These are phyloP conservation scores for Candida awuae DNA, from an alignment of 805 yeast species.

Conservation along the genomic window DNA sequence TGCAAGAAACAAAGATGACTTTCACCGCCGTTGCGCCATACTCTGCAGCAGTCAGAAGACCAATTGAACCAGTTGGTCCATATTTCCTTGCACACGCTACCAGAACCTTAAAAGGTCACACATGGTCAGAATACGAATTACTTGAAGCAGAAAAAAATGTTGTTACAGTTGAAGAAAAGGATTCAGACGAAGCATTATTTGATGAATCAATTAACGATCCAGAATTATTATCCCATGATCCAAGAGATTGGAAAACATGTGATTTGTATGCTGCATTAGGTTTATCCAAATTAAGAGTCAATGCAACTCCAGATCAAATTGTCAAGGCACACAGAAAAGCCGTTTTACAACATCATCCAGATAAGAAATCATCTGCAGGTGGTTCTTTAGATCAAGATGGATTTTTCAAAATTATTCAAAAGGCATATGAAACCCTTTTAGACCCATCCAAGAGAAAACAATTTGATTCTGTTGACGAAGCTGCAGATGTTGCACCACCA, in stretches of 20 bases:
- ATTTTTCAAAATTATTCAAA: conserved; percentile 95
- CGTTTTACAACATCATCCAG: conserved; percentile 96
- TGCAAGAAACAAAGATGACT: conserved; percentile 6
- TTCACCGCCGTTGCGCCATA: conserved; percentile 37
- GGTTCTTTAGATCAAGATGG: conserved; percentile 81
- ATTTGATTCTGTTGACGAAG: conserved; percentile 89
- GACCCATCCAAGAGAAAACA: conserved; percentile 85
- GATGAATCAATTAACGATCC: conserved; percentile 57
- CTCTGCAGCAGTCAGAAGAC: conserved; percentile 62
- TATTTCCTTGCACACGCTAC: conserved; percentile 94
- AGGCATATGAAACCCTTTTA: conserved; percentile 84
- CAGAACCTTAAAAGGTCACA: conserved; percentile 91
- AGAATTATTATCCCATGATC: conserved; percentile 77
- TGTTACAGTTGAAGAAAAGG: conserved; percentile 53
- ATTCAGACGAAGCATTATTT: conserved; percentile 54
- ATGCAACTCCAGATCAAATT: conserved; percentile 86
- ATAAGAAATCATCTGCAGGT: conserved; percentile 89
- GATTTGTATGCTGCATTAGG: conserved; percentile 97
- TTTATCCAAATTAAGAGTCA: conserved; percentile 80
- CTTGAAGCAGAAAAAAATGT: conserved; percentile 88
- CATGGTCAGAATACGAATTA: conserved; percentile 96
- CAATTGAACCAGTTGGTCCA: conserved; percentile 95
- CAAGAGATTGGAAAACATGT: conserved; percentile 96
- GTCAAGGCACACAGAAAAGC: conserved; percentile 95
- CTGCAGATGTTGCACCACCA: conserved; percentile 81